phyloP scores from a whole-genome alignment of 2,329 filamentous ascomycete genomes.

The Pyricularia sp. region DNA sequence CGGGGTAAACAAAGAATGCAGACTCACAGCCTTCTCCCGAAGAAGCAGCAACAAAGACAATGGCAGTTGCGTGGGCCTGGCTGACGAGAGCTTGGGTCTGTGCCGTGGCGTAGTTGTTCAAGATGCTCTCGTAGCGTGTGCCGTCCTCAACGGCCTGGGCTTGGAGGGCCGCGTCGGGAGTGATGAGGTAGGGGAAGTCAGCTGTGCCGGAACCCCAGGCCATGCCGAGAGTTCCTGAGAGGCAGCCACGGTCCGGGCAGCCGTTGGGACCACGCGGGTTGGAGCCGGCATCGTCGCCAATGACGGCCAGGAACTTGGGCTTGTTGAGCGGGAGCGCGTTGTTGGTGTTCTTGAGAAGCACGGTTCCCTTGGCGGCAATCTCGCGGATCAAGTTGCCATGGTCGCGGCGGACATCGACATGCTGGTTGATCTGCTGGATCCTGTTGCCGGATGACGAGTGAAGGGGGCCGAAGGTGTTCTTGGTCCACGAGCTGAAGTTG shows the following conservation, averaged over 20 bases:
- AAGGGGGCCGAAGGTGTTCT: conserved; percentile 61
- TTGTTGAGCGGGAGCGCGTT: conserved; percentile 68
- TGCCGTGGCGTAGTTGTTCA: conserved; percentile 54
- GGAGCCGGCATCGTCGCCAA: conserved; percentile 76
- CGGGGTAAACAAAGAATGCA: background rate
- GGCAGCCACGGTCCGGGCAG: conserved; percentile 58
- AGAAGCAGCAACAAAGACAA: conserved; percentile 87
- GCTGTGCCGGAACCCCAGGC: conserved; percentile 71
- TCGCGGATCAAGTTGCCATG: conserved; percentile 67
- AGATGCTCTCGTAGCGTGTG: conserved; percentile 54
- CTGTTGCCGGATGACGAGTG: conserved; percentile 55
- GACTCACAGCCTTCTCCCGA: conserved; percentile 59
- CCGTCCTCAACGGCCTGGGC: conserved; percentile 51
- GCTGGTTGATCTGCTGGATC: conserved; percentile 63
- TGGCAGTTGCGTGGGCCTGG: conserved; percentile 56
- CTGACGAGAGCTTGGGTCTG: conserved; percentile 51
- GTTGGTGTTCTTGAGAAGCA: conserved; percentile 79
- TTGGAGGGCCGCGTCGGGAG: conserved; percentile 62
- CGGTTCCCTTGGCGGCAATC: conserved; percentile 69
- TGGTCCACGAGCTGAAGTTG: conserved; percentile 86
- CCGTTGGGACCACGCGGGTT: conserved; percentile 71
- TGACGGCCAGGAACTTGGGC: conserved; percentile 65
- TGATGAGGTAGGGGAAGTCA: conserved; percentile 67
- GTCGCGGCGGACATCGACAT: conserved; percentile 72
- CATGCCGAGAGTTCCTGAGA: conserved; percentile 58